phyloP scores from a whole-genome alignment of 306 rosid species.

The Mimosa bimucronata region DNA sequence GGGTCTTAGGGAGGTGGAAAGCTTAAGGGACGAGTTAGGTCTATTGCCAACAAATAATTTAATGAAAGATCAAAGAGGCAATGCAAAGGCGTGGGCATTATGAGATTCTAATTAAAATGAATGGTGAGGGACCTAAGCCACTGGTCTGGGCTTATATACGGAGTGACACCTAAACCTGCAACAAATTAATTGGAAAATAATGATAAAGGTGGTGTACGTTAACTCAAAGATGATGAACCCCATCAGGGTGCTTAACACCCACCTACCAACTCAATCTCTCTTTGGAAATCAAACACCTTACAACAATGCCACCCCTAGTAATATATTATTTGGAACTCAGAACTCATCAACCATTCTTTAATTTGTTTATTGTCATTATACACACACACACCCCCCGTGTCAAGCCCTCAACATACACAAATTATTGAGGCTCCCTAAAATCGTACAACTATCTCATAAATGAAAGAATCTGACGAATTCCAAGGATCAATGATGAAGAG shows the following conservation, averaged over 20 bases:
- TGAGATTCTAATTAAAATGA: not conserved
- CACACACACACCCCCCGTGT: slow-evolving; percentile 1
- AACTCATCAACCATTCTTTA: slow-evolving; percentile 8
- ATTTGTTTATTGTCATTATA: slow-evolving; percentile 3
- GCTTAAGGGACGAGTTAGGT: slow-evolving; percentile 3
- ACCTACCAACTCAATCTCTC: slow-evolving; percentile 39
- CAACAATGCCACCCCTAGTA: not conserved
- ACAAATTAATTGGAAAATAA: not conserved
- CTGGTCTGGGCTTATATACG: not conserved
- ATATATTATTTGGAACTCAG: slow-evolving; percentile 15
- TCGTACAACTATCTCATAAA: not conserved
- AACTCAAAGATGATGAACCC: slow-evolving; percentile 40
- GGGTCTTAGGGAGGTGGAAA: slow-evolving; percentile 31
- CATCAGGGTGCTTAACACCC: slow-evolving; percentile 38
- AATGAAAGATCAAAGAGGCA: not conserved
- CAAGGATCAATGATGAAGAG: slow-evolving; percentile 5
- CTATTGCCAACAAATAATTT: slow-evolving; percentile 1
- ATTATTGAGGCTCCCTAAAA: slow-evolving; percentile 32
- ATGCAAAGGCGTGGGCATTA: slow-evolving; percentile 6
- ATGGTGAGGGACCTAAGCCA: not conserved
- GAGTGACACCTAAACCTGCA: slow-evolving; percentile 5
- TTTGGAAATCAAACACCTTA: not conserved
- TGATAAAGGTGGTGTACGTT: not conserved
- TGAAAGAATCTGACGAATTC: slow-evolving; percentile 16
- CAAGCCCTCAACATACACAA: slow-evolving; percentile 24